Evolutionary conservation across 352 stramenopile genomes (phyloP).

Genomic region (Pythium myriotylum): DNA sequence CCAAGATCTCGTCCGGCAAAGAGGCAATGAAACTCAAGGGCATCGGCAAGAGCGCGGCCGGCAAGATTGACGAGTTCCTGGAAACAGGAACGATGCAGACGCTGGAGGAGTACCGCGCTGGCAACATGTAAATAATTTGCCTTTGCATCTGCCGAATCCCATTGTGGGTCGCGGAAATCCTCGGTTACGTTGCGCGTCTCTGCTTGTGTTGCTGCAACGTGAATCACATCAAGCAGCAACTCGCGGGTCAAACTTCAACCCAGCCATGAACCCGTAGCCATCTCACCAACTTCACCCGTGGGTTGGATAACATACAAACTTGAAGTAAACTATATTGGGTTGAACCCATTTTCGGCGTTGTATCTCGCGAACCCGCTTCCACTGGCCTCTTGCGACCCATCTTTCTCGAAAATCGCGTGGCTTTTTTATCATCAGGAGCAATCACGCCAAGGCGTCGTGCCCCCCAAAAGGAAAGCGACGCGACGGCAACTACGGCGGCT

Average conservation of each 20-base stretch:
- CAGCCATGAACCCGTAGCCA: slow-evolving; percentile 14
- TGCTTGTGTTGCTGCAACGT: neutral
- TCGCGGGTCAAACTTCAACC: neutral
- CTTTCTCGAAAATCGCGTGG: slow-evolving; percentile 17
- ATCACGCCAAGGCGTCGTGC: slow-evolving; percentile 2
- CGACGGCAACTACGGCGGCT: neutral
- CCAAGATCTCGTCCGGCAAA: slow-evolving; percentile 70
- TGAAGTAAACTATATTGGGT: neutral
- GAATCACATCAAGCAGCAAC: slow-evolving; percentile 5
- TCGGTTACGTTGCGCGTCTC: neutral
- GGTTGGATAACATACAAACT: slow-evolving; percentile 3
- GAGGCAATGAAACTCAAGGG: slow-evolving; percentile 82
- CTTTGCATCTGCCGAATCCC: neutral
- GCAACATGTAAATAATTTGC: slow-evolving; percentile 61
- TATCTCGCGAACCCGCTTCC: slow-evolving; percentile 1
- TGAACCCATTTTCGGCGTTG: neutral
- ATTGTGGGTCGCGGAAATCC: no score
- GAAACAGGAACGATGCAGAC: slow-evolving; percentile 77
- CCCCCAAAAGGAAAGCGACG: slow-evolving; percentile 13
- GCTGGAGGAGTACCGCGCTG: slow-evolving; percentile 84
- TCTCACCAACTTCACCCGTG: neutral
- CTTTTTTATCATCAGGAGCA: slow-evolving; percentile 32
- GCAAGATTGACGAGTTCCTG: slow-evolving; percentile 88
- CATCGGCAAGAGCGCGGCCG: slow-evolving; percentile 77
- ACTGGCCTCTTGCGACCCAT: neutral